Conservation (phyloP, 2,329 filamentous ascomycete species). For the Paracorniculantispora psalliotae region DNA sequence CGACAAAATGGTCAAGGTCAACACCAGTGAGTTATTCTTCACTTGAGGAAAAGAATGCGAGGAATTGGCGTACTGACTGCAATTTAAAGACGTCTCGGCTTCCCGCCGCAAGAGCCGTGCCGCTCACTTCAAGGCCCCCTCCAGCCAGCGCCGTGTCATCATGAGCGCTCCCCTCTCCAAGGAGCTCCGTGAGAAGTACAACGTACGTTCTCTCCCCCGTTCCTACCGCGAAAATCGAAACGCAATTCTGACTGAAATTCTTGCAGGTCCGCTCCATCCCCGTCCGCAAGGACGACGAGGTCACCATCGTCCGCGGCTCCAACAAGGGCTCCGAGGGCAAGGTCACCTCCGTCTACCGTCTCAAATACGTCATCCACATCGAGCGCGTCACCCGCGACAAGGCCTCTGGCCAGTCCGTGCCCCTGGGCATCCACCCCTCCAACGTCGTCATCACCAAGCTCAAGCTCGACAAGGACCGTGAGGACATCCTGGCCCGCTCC, state of each 20-base stretch:
- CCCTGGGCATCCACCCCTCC: conserved; percentile 89
- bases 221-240: too few species aligned
- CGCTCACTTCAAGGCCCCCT: conserved; percentile 94
- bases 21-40: conserved; percentile 44
- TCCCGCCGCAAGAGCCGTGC: conserved; percentile 98
- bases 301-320: conserved; percentile 83
- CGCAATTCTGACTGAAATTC: too few species aligned
- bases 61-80: neutral
- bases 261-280: conserved; percentile 85
- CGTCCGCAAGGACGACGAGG: conserved; percentile 96
- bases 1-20: conserved; percentile 67
- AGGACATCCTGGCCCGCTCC: conserved; percentile 82
- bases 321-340: conserved; percentile 99
- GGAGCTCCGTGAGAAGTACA: conserved; percentile 98
- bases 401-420: conserved; percentile 92
- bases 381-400: conserved; percentile 97
- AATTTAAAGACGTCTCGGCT: conserved; percentile 53
- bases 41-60: neutral
- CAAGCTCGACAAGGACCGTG: conserved; percentile 95
- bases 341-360: conserved; percentile 94
- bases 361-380: conserved; percentile 96
- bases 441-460: conserved; percentile 99
- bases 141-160: conserved; percentile 88
- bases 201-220: conserved; percentile 55
- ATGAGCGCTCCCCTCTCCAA: conserved; percentile 95